Conservation (phyloP, 331 rosid species). For the Quercus tomentella region DNA sequence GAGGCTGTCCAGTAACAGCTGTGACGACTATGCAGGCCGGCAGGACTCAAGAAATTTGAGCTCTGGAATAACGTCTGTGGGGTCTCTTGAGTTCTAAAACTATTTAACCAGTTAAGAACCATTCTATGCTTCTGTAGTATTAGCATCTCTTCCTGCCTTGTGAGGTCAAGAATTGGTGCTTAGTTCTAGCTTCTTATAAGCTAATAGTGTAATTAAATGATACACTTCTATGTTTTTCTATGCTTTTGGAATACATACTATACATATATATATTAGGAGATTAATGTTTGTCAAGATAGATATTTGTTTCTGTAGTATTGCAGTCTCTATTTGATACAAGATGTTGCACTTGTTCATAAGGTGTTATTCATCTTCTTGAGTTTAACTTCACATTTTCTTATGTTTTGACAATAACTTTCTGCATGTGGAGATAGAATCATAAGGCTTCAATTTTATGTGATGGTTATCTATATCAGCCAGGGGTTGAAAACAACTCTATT, state of each 20-base stretch:
- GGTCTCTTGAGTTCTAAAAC: constrained; percentile 66
- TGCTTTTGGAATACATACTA: constrained; percentile 38
- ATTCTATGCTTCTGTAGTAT: constrained; percentile 52
- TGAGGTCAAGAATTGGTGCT: constrained; percentile 36
- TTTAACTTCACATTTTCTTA: neutral
- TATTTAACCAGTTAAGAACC: constrained; percentile 36
- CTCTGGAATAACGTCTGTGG: constrained; percentile 62
- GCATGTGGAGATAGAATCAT: constrained; percentile 17
- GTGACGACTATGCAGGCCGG: constrained; percentile 60
- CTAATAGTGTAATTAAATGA: constrained; percentile 64
- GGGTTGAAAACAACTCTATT: constrained; percentile 30
- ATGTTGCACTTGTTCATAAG: neutral
- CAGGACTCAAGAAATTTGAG: constrained; percentile 72
- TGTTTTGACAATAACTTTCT: constrained; percentile 6
- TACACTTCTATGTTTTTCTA: constrained; percentile 30
- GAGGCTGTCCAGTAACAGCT: constrained; percentile 58
- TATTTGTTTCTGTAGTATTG: constrained; percentile 1
- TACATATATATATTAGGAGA: constrained; percentile 50
- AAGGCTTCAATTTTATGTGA: constrained; percentile 41
- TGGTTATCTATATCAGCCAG: constrained; percentile 23
- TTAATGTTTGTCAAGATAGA: constrained; percentile 41
- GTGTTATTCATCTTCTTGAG: neutral
- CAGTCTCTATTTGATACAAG: neutral
- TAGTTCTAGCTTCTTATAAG: constrained; percentile 54
- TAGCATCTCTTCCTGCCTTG: constrained; percentile 38